Base-by-base conservation (phyloP, 441 rosid genomes). In the Gossypium trilobum region DNA sequence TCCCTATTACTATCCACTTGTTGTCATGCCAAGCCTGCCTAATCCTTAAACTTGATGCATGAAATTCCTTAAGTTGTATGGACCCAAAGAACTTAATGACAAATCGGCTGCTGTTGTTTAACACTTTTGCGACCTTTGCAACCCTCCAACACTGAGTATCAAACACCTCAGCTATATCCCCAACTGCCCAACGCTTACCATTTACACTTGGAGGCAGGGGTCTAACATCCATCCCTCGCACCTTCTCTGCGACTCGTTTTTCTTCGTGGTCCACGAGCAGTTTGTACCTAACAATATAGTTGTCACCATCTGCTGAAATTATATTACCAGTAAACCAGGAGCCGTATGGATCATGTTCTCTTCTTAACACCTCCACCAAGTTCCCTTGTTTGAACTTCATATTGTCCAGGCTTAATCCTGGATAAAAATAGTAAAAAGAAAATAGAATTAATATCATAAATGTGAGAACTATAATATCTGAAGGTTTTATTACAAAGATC, bases 141-240 rank as follows among this genome's bases (percentile, higher is more conserved):
- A 71, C 79, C 68, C 78, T 81, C 86, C 83, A 83, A 56, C 77
- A 75, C 2, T 44, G 68, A 31, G 5, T 39, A 75, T 83, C 83
- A 79, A 83, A 81, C 68, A 79, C 83, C 60, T 83, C 82, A 52
- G 67, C 81, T 11, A 75, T 25, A 70, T 81, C 84, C 31, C 86
- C 82, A 63, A 75, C 78, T 19, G 39, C 54, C 84, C 82, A 83
- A 60, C 70, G 77, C 72, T 71, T 77, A 19, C 73, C 75, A 9
- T 52, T 60, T 74, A 20, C 73, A n/a, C 2, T 31, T 27, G 55
- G 75, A 71, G 86, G 86, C 74, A 13, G 31, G 42, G 84, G 84
- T 69, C 83, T 77, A 42, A 83, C 78, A 72, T 73, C 77, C 63
- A 64, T 72, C 55, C 69, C 39, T 0, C 1, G 39, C 62, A 79